These are phyloP conservation scores for Hypoxylon trugodes DNA, from an alignment of 495 filamentous ascomycete species.

Conservation along the genomic window DNA sequence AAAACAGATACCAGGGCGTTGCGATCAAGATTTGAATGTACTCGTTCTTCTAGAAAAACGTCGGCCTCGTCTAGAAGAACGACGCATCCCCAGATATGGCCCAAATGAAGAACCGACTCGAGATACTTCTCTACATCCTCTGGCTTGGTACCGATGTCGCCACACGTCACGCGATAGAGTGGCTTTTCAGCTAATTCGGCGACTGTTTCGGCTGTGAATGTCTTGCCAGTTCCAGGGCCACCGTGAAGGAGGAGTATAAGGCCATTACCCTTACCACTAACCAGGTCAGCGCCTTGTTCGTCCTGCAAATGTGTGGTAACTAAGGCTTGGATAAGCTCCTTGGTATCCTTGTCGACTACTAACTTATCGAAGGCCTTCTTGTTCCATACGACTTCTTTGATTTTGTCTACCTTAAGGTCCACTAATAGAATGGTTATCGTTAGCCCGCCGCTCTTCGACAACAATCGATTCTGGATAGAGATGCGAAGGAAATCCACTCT, in stretches of 20 bases:
- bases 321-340: slow-evolving; percentile 59
- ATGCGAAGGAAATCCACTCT: background rate
- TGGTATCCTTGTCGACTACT: slow-evolving; percentile 55
- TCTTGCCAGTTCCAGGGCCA: slow-evolving; percentile 60
- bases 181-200: slow-evolving; percentile 52
- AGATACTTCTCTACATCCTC: slow-evolving; percentile 52
- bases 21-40: background rate
- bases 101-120: slow-evolving; percentile 50
- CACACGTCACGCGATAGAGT: slow-evolving; percentile 54
- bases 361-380: slow-evolving; percentile 33
- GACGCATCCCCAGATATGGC: slow-evolving; percentile 7
- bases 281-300: slow-evolving; percentile 48
- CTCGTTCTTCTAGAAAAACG: background rate
- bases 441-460: no score
- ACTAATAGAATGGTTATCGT: background rate
- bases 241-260: slow-evolving; percentile 62
- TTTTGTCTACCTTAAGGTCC: background rate
- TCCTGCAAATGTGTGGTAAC: slow-evolving; percentile 43
- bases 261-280: slow-evolving; percentile 59
- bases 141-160: slow-evolving; percentile 55
- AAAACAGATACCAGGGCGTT: background rate
- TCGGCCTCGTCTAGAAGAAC: background rate
- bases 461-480: no score
- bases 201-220: slow-evolving; percentile 58
- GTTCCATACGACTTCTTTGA: background rate